A percentile compares a stretch with the other conserved stretches of the same genome.
Evolutionary conservation across 345 rosid genomes (phyloP).

Genomic region (Euphorbia peplus): DNA sequence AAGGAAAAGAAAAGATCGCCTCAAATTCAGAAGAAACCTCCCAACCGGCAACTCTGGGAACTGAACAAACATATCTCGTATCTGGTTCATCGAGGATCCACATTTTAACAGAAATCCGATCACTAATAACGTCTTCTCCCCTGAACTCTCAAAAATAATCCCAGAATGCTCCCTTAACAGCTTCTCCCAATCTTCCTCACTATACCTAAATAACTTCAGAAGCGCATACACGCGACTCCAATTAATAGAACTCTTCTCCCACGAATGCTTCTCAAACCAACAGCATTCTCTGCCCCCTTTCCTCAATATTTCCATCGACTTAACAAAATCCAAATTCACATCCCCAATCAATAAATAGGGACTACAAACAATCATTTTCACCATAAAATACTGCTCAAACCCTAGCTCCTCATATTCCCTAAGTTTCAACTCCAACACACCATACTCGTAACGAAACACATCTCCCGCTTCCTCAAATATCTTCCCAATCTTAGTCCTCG

Average conservation of each 20-base stretch:
- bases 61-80: slow-evolving; percentile 44
- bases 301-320: slow-evolving; percentile 48
- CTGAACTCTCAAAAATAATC: slow-evolving; percentile 56
- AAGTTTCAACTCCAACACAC: slow-evolving; percentile 50
- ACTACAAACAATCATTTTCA: slow-evolving; percentile 42
- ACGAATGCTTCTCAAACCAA: slow-evolving; percentile 47
- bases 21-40: slow-evolving; percentile 52
- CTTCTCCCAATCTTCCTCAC: slow-evolving; percentile 38
- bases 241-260: slow-evolving; percentile 34
- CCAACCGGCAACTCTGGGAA: slow-evolving; percentile 47
- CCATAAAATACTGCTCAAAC: slow-evolving; percentile 39
- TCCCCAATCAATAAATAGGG: slow-evolving; percentile 59
- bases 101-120: slow-evolving; percentile 53
- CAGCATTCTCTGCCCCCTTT: slow-evolving; percentile 39
- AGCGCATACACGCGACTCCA: slow-evolving; percentile 55
- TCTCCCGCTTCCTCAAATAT: slow-evolving; percentile 54
- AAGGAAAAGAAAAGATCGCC: slow-evolving; percentile 43
- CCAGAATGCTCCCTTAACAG: slow-evolving; percentile 52
- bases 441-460: slow-evolving; percentile 45
- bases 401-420: slow-evolving; percentile 58
- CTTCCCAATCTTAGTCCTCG: slow-evolving; percentile 54
- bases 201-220: slow-evolving; percentile 38
- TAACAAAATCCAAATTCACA: slow-evolving; percentile 39
- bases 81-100: slow-evolving; percentile 43
- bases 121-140: slow-evolving; percentile 36